Base-by-base conservation (phyloP, 306 rosid species). In the Ceratonia siliqua region DNA sequence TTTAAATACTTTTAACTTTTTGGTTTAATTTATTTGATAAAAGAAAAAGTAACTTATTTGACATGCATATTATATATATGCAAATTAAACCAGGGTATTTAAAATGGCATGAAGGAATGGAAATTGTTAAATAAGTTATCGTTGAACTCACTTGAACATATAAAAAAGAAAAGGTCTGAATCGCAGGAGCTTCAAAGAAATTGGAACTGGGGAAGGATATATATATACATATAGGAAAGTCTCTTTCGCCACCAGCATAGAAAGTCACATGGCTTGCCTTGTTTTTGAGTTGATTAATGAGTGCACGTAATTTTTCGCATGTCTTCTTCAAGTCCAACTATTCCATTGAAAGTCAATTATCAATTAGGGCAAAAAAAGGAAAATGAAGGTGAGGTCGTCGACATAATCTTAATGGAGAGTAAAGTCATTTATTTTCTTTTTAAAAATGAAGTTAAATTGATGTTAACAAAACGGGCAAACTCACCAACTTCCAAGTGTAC, bases 301-400 rank as follows among this genome's bases (percentile, higher is more conserved):
- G 75, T 76, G 53, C 76, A 88, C 82, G 86, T 74, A 72, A 81
- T 64, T 71, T 81, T 13, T 49, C 12, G 13, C 17, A 33, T 30
- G 78, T 70, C 76, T 70, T 52, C 72, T 56, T 72, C 78, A 74
- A 75, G 13, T 58, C 62, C 78, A 79, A 56, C 70, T 69, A 12
- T n/a, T n/a, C n/a, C n/a, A 39, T 42, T 43, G 73, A 70, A 64
- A 78, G 17, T 75, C 62, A 18, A 20, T 21, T 15, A 58, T 41
- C 52, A 24, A 1, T 2, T 52, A 13, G n/a, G 1, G 8, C 3
- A 61, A 36, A 14, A 4, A 15, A 36, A 2, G 1, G 2, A 17
- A 56, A 20, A 18, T 39, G 7, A 11, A 46, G 56, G 48, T 25
- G 45, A 71, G 0, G 57, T 58, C 69, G n/a, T n/a, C n/a, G n/a